A percentile compares a stretch with the other conserved stretches of the same genome.
These are phyloP conservation scores for Ceratopteris richardii DNA, from an alignment of 75 land plant genomes.

Conservation along the genomic window DNA sequence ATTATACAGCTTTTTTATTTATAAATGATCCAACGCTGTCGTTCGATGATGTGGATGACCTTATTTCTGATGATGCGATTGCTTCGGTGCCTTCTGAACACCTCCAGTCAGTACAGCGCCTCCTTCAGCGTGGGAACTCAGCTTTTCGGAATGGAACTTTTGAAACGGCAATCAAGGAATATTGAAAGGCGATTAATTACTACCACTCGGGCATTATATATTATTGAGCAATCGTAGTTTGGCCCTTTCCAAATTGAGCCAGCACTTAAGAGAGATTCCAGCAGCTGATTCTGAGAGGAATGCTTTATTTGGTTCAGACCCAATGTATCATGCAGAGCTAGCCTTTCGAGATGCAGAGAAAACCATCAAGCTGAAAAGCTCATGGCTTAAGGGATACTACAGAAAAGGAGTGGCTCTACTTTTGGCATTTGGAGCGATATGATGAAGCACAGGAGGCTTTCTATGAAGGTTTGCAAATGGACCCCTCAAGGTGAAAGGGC, in stretches of 20 bases:
- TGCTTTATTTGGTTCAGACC: conserved; percentile 78
- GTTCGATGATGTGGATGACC: too few relatives aligned
- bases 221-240: conserved; percentile 69
- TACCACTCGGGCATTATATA: conserved; percentile 30
- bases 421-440: conserved; percentile 81
- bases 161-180: conserved; percentile 46
- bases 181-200: conserved; percentile 43
- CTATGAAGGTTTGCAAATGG: conserved; percentile 66
- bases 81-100: too few relatives aligned
- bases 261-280: conserved; percentile 52
- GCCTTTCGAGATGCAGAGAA: conserved; percentile 95
- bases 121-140: too few relatives aligned
- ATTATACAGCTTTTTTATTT: too few relatives aligned
- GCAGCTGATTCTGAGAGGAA: conserved; percentile 61
- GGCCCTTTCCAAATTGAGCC: conserved; percentile 72
- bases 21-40: too few relatives aligned
- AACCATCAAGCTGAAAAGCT: conserved; percentile 26
- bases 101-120: too few relatives aligned
- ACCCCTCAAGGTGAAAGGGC: conserved; percentile 59
- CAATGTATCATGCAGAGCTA: conserved; percentile 80
- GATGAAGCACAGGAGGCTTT: conserved; percentile 64
- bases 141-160: too few relatives aligned
- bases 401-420: conserved; percentile 68
- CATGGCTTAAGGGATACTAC: conserved; percentile 49
- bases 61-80: too few relatives aligned